Base-by-base conservation (phyloP, 2,329 filamentous ascomycete species). In the Didymella lethalis region DNA sequence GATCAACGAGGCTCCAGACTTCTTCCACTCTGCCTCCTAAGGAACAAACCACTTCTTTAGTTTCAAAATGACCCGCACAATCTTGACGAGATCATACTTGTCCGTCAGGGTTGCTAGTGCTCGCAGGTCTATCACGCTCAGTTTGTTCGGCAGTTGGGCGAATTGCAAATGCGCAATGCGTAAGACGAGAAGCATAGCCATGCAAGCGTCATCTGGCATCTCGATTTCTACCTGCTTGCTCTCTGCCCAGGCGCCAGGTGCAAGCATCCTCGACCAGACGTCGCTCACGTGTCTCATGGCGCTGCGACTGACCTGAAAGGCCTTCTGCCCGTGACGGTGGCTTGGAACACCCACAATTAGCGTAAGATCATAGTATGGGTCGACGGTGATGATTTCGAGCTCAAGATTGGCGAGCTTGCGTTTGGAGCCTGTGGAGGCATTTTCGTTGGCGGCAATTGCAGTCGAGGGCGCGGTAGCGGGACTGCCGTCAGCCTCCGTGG, bases 261-360 rank as follows among this genome's bases (percentile, higher is more conserved):
- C 52, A 0, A 63, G 36, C 61, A 63, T 61, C 25, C 18, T 45
- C 3, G 38, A n/a, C 47, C 52, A 64, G 25, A 61, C 40, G 1
- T 48, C 23, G 38, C 52, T 64, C 2, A 34, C 48, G 12, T 57
- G 54, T 7, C 59, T 32, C 28, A 65, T 29, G 0, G 48, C 38
- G n/a, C 54, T 29, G 2, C 31, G 54, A 48, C 40, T 64, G 46
- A 62, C 26, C 3, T 25, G 49, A 8, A 62, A 56, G 0, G 48
- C 52, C 4, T 26, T 53, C 7, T 55, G 54, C 2, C 54, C 56
- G 2, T 46, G n/a, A 2, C 6, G 6, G 4, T 34, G 20, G 0
- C 48, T 38, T 14, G 43, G 38, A 16, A 25, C 49, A 14, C 63
- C 61, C 11, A 62, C 59, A 11, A 59, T 49, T 12, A 65, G n/a